phyloP scores from a whole-genome alignment of 2,329 filamentous ascomycete genomes.

The Harringtonia lauricola region DNA sequence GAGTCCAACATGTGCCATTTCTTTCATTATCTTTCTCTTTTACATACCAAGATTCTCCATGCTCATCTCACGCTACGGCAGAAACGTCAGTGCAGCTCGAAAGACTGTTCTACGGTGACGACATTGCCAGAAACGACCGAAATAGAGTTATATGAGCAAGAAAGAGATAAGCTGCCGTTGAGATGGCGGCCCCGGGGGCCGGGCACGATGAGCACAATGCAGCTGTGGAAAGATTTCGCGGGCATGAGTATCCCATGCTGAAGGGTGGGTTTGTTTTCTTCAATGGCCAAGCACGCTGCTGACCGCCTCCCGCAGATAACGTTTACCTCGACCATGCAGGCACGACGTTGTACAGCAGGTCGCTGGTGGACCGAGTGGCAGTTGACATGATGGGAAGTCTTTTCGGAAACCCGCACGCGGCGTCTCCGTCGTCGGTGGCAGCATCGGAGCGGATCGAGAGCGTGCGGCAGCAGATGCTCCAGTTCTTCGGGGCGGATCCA shows the following conservation, averaged over 20 bases:
- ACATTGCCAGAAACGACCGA: too few species aligned
- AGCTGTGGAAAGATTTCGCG: constrained; percentile 46
- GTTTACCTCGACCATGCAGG: constrained; percentile 91
- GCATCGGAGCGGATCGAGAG: constrained; percentile 68
- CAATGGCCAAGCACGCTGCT: not conserved
- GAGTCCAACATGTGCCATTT: too few species aligned
- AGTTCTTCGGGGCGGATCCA: constrained; percentile 73
- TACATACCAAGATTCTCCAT: too few species aligned
- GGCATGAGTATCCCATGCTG: constrained; percentile 58
- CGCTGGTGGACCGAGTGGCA: constrained; percentile 69
- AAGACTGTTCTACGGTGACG: too few species aligned
- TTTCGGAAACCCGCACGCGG: constrained; percentile 88
- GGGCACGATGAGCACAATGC: too few species aligned
- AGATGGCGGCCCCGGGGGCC: too few species aligned
- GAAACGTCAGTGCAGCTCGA: too few species aligned
- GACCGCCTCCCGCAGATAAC: constrained; percentile 38
- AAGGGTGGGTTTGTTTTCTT: constrained; percentile 32
- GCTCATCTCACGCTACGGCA: too few species aligned
- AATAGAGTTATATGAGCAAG: too few species aligned
- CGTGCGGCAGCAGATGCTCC: constrained; percentile 56
- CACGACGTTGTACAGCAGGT: constrained; percentile 75
- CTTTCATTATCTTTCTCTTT: too few species aligned
- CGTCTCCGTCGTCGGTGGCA: constrained; percentile 67
- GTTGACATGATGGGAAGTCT: constrained; percentile 67
- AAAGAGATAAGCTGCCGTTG: too few species aligned